Base-by-base conservation (phyloP, 805 yeast genomes). In the Candida quercuum region DNA sequence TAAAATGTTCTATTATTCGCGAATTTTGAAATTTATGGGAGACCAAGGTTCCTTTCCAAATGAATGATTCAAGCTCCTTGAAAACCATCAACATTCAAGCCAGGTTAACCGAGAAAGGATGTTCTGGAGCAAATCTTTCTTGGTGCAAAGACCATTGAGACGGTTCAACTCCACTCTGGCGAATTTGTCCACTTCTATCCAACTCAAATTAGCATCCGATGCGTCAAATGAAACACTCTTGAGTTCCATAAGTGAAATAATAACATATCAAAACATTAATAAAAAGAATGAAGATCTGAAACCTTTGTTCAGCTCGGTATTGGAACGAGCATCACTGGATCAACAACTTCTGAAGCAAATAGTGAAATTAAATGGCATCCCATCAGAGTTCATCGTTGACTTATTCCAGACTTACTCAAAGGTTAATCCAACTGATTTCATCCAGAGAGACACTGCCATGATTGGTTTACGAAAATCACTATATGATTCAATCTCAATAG, bases 391-490 rank as follows among this genome's bases (percentile, higher is more conserved):
- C 11, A 35, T 33, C 15, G 20, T 39, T 9, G 18, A 29, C 6
- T 27, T 39, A 15, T 33, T 44, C 20, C 10, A 35, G 21, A 10
- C 21, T 4, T 42, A 33, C 47, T 6, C 40, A 38, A 6, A 28
- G 15, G 27, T 23, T 16, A 32, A 35, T 24, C 45, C 46, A 13
- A 18, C 16, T 1, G 4, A n/a, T 1, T 39, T 34, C 26, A 63
- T 77, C 9, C 63, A 61, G 9, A 57, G 59, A 34, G 54, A 58
- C 1, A 51, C 60, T 1, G 77, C 81, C 4, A 64, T 79, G 63
- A 70, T 82, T n/a, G 84, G 88, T 4, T 73, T 83, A 42, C 56
- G 89, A 15, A 56, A 68, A 29, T 65, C 78, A n/a, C 54, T 82
- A 3, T 78, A 67, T 60, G 67, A 73, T 59, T 66, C 74, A 43